Conservation (phyloP, 257 asterid species). For the Mitragyna speciosa region DNA sequence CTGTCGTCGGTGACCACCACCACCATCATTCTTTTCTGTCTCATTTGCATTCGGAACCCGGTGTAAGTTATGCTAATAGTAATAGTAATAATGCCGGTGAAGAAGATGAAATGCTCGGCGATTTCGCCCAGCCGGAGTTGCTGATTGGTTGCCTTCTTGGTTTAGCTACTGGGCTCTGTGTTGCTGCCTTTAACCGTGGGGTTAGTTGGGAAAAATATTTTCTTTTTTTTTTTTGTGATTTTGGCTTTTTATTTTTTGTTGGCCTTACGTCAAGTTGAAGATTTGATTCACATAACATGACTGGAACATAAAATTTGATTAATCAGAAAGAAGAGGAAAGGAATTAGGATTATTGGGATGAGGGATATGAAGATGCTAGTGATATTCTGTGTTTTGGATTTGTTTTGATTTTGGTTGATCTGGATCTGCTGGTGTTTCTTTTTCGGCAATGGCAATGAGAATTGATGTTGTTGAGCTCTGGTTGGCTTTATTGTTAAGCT, state of each 20-base stretch:
- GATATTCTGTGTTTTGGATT: background rate
- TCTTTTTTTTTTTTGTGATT: background rate
- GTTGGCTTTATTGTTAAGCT: background rate
- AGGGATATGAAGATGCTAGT: no score
- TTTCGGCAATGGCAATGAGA: background rate
- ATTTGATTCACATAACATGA: background rate
- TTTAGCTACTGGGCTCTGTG: conserved; percentile 90
- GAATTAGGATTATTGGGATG: background rate
- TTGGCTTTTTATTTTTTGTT: background rate
- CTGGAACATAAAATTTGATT: no score
- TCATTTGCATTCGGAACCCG: conserved; percentile 42
- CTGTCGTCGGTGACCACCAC: conserved; percentile 16
- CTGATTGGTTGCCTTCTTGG: conserved; percentile 93
- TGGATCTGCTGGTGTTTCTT: conserved; percentile 5
- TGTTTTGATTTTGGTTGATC: conserved; percentile 12
- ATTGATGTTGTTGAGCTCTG: background rate
- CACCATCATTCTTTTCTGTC: conserved; percentile 34
- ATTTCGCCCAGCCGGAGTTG: conserved; percentile 92
- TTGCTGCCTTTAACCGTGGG: conserved; percentile 92
- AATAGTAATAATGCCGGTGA: conserved; percentile 17
- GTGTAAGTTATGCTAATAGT: background rate
- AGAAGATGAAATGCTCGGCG: conserved; percentile 65
- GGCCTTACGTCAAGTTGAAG: background rate
- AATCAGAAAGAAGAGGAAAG: background rate
- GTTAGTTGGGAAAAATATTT: conserved; percentile 44